These are phyloP conservation scores for Effrenium voratum DNA, from an alignment of 73 alveolate species.

Conservation along the genomic window DNA sequence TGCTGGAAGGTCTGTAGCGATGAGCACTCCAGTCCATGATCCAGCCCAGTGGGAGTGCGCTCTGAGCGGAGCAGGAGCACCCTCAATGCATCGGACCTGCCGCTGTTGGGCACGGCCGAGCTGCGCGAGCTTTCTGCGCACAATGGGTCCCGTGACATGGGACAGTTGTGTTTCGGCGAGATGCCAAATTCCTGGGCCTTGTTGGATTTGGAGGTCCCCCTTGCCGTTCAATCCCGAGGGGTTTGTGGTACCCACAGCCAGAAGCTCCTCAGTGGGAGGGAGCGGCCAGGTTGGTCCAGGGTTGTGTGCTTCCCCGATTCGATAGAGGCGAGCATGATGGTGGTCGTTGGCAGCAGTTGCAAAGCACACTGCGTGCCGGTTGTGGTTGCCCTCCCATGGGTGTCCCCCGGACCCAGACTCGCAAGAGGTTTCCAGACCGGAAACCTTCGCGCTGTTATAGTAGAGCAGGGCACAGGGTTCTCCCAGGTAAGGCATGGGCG, in stretches of 20 bases:
- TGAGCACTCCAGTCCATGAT: not conserved
- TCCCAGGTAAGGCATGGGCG: too few species aligned
- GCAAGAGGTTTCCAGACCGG: too few species aligned
- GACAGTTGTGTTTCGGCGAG: not conserved
- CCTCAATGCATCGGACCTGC: not conserved
- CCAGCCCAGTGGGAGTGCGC: not conserved
- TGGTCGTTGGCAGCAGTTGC: not conserved
- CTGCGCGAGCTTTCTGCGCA: not conserved
- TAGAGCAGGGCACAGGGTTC: too few species aligned
- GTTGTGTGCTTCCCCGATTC: not conserved
- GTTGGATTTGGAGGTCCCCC: not conserved
- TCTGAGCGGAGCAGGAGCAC: not conserved
- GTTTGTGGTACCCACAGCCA: not conserved
- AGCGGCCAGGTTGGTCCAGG: too few species aligned
- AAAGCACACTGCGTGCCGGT: not conserved
- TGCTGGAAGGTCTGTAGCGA: not conserved
- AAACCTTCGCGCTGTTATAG: too few species aligned
- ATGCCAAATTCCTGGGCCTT: not conserved
- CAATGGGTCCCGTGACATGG: not conserved
- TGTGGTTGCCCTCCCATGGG: not conserved
- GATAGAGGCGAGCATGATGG: not conserved
- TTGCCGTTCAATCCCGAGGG: not conserved
- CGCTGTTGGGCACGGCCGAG: not conserved
- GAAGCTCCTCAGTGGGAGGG: not conserved
- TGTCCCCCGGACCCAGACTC: too few species aligned